Evolutionary conservation across 306 rosid species (phyloP), one percentile per base, ranked within the genome.

Genomic region (Casuarina equisetifolia): DNA sequence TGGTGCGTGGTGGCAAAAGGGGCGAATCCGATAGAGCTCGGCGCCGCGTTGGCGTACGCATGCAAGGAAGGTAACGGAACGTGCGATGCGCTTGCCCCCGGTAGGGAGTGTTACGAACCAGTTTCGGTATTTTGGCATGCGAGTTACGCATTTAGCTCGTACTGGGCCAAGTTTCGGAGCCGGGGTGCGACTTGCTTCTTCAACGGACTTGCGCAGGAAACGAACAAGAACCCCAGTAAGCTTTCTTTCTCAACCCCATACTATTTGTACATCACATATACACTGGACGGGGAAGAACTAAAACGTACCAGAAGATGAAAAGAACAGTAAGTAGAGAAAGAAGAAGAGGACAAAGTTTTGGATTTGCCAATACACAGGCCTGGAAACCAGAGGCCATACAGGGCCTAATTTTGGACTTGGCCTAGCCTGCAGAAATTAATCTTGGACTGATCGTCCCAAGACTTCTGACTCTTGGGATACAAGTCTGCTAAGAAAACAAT

Each of bases 131-230:
- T 39, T 5, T 35, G 73, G 70, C 95, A 81, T 76, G 92, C 90
- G 1, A 88, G 86, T 52, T 90, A 83, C 38, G 90, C 84, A 5
- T 88, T 85, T 42, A 90, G 90, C 63, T 78, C 91, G 6, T 88
- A 80, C 16, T 88, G 89, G 90, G 74, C 86, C 0, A 76, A 57
- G 82, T 86, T 84, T 9, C 81, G 78, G 70, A 82, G 51, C 12
- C 73, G 38, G 4, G 91, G 91, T 15, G 91, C 81, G 2, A 88
- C 77, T 39, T 90, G 88, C 70, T 50, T 74, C 57, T 90, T 86
- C 80, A 76, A 86, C 79, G 94, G 90, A 20, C 87, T 90, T 17
- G 91, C 90, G 0, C 67, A 64, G 75, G 73, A 82, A 11, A 84
- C 94, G 32, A 71, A 79, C 0, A 69, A 2, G 3, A 83, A 90